phyloP scores from a whole-genome alignment of 2,329 filamentous ascomycete genomes.

The Penicillium griseofulvum region DNA sequence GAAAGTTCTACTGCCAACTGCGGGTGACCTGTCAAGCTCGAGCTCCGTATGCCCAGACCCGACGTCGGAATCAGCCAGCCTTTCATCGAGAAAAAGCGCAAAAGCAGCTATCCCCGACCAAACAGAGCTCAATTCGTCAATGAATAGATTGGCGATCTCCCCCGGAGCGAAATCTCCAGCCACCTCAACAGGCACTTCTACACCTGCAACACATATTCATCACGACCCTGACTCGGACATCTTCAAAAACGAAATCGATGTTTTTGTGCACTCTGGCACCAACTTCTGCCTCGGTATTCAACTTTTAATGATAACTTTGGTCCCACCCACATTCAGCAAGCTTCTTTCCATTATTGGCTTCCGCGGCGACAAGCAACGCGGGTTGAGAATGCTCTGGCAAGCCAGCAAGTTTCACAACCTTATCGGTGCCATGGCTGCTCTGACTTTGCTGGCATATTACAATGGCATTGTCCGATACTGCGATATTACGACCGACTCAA shows the following conservation, averaged over 20 bases:
- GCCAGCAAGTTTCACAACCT: conserved; percentile 82
- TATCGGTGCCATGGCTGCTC: conserved; percentile 84
- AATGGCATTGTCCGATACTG: conserved; percentile 82
- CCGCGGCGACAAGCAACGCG: conserved; percentile 78
- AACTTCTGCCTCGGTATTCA: conserved; percentile 89
- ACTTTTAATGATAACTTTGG: conserved; percentile 82
- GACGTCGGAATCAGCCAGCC: conserved; percentile 14
- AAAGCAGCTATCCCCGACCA: conserved; percentile 15
- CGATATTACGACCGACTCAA: conserved; percentile 70
- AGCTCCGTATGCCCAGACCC: conserved; percentile 5
- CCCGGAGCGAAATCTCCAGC: conserved; percentile 16
- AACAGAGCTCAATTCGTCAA: conserved; percentile 18
- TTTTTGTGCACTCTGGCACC: conserved; percentile 84
- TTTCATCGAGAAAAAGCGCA: conserved; percentile 16
- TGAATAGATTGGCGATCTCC: conserved; percentile 26
- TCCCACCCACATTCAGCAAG: conserved; percentile 85
- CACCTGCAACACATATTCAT: conserved; percentile 35
- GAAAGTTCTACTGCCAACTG: conserved; percentile 19
- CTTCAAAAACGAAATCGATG: conserved; percentile 73
- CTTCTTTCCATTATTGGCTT: conserved; percentile 88
- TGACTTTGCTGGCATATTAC: conserved; percentile 81
- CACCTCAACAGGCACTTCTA: conserved; percentile 22
- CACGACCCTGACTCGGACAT: conserved; percentile 59
- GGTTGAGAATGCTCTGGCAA: conserved; percentile 84
- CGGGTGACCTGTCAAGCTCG: conserved; percentile 14